Percentiles rank a stretch among this genome's conserved stretches.
Conservation (phyloP, 805 yeast genomes). For the Myxozyma neotropica region DNA sequence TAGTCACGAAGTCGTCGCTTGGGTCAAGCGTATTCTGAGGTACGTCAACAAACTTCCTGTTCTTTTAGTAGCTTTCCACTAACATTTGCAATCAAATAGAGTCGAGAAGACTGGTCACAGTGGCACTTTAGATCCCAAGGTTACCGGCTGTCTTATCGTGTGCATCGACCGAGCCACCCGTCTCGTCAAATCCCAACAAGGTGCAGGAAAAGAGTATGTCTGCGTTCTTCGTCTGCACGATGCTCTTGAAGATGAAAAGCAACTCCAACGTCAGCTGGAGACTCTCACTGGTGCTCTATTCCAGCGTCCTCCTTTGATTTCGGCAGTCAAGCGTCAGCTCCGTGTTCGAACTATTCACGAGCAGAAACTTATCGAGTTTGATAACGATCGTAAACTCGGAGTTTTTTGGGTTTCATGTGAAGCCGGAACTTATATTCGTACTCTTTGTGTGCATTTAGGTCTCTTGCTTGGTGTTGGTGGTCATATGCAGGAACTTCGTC, state of each 20-base stretch:
- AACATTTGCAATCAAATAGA: slow-evolving; percentile 48
- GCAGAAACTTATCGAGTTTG: slow-evolving; percentile 92
- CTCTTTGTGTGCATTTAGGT: slow-evolving; percentile 97
- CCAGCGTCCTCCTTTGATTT: slow-evolving; percentile 98
- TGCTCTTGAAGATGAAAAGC: slow-evolving; percentile 86
- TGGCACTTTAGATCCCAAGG: slow-evolving; percentile 98
- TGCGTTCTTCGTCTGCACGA: slow-evolving; percentile 96
- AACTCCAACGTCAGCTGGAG: slow-evolving; percentile 82
- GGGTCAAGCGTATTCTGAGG: slow-evolving; percentile 88
- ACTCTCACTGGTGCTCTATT: slow-evolving; percentile 97
- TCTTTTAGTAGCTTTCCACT: background rate
- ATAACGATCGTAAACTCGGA: slow-evolving; percentile 93
- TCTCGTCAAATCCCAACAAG: slow-evolving; percentile 97
- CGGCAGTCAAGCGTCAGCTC: slow-evolving; percentile 98
- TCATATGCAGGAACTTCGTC: slow-evolving; percentile 99
- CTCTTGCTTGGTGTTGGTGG: slow-evolving; percentile 99
- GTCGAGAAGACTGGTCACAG: slow-evolving; percentile 98
- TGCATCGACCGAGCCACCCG: slow-evolving; percentile 98
- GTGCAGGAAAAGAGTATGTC: slow-evolving; percentile 99
- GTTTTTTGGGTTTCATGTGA: slow-evolving; percentile 99
- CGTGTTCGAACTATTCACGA: slow-evolving; percentile 98
- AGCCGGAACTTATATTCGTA: slow-evolving; percentile 99
- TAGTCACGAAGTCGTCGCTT: slow-evolving; percentile 98
- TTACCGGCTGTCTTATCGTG: slow-evolving; percentile 97
- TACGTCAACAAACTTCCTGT: background rate